Percentiles rank a stretch among this genome's conserved stretches.
Conservation (phyloP, 177 flowering plant genomes). For the Telopea speciosissima region DNA sequence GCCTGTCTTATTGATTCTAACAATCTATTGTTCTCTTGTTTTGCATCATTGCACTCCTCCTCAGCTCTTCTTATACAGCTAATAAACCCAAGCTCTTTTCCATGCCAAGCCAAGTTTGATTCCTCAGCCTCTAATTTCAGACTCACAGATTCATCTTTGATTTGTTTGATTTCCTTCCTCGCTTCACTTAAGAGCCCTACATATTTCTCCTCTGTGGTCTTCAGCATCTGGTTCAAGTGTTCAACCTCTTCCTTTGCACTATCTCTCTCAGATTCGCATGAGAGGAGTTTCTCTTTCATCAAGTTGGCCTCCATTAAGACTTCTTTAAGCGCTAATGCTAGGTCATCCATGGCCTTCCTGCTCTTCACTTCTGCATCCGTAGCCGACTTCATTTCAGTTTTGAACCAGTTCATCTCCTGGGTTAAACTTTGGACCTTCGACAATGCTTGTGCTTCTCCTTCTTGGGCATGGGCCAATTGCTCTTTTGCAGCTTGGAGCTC, state of each 20-base stretch:
- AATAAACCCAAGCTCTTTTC: slow-evolving; percentile 63
- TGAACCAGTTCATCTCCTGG: slow-evolving; percentile 34
- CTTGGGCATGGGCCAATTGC: slow-evolving; percentile 18
- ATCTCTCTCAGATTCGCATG: slow-evolving; percentile 32
- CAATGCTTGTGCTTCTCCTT: slow-evolving; percentile 25
- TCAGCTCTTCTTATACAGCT: slow-evolving; percentile 61
- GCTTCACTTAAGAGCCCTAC: slow-evolving; percentile 37
- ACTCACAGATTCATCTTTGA: slow-evolving; percentile 46
- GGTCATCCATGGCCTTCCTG: slow-evolving; percentile 79
- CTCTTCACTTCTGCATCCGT: slow-evolving; percentile 65
- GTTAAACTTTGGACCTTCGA: slow-evolving; percentile 17
- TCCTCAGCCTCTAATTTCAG: slow-evolving; percentile 77
- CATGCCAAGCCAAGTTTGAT: slow-evolving; percentile 58
- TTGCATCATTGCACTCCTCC: slow-evolving; percentile 40
- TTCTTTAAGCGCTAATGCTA: slow-evolving; percentile 68
- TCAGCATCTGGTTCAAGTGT: slow-evolving; percentile 19
- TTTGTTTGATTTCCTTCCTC: slow-evolving; percentile 42
- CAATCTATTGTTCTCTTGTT: slow-evolving; percentile 38
- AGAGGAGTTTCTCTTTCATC: slow-evolving; percentile 40
- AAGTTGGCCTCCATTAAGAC: slow-evolving; percentile 54
- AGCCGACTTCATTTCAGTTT: slow-evolving; percentile 48
- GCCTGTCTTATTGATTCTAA: slow-evolving; percentile 24
- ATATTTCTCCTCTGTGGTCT: slow-evolving; percentile 34
- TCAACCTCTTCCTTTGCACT: slow-evolving; percentile 35
- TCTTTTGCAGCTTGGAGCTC: slow-evolving; percentile 39